Evolutionary conservation across 2,329 filamentous ascomycete species (phyloP), one percentile per base, ranked within the genome.

Genomic region (Aspergillus sergii): DNA sequence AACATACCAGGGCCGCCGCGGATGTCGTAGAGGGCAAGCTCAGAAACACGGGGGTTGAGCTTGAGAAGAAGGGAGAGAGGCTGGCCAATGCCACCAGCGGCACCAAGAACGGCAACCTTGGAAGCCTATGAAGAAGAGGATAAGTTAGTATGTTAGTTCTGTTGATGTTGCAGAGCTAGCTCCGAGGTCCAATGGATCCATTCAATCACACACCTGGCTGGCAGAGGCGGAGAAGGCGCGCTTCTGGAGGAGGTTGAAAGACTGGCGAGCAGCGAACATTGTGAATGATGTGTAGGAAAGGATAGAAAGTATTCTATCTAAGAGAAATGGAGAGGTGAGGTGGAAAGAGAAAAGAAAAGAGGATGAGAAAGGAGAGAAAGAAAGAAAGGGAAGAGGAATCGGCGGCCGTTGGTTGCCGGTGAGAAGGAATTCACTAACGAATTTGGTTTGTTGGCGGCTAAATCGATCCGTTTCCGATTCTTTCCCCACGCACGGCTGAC

Each of bases 1-100:
- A 59, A 85, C 89, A 70, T 89, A 96, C 93, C 94, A 80, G 94
- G 94, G 76, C 87, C 94, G 77, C 93, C 91, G 77, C 92, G 91
- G 85, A 99, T 96, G 84, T 99, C 95, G 86, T 98, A 99, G 77
- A 99, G 92, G 69, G 94, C 92, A 76, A 99, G 92, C 81, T 97
- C 90, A 76, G 88, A 91, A 74, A 98, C 94, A 78, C 92, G 88
- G 74, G 94, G 93, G 90, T 97, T 98, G 80, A 97, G 90, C 93
- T 99, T 99, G 82, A 99, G 88, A 78, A 99, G 90, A 72, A 99
- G 91, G 64, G 95, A 99, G 76, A 99, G 86, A 77, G 95, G 95
- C 82, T 99, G 95, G 82, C 95, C 95, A 85, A 99, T 99, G 83
- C 95, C 95, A 85, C 95, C 95, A 77, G 91, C 91, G 73, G 95